Evolutionary conservation across 1,284 basidiomycete species (phyloP), one percentile per base, ranked within the genome.

Genomic region (Nidula niveotomentosa): DNA sequence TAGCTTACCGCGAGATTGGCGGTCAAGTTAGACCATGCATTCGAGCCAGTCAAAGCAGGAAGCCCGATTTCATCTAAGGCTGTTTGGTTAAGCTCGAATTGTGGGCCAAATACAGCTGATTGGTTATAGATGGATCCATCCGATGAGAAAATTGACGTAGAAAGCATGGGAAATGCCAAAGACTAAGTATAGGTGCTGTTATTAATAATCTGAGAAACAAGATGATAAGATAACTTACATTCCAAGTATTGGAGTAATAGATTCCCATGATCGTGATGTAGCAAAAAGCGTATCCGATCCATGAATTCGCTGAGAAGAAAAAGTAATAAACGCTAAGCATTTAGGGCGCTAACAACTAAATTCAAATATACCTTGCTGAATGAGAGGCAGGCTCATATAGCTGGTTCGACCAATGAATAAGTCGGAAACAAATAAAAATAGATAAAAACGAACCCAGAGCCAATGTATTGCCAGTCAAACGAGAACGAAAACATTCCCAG

Each of bases 391-490:
- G 56, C 76, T 79, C 78, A 83, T 77, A 53, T 61, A 77, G 10
- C 75, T 79, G 55, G 51, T 46, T 41, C n/a, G 7, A 47, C 13
- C 6, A 35, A 30, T 41, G 39, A 30, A 44, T 34, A 36, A 12
- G 6, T 18, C 12, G 37, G 41, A 18, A 36, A 45, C 23, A 18
- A 53, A 37, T 48, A 53, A 12, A 6, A 37, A 8, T 53, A 30
- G 45, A 23, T 18, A 53, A 7, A n/a, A 37, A 76, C 80, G 61
- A 72, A 86, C 68, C 54, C 56, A 1, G 85, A 84, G 1, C 77
- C 79, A 58, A 86, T 84, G 62, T 83, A 84, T 58, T 84, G 83
- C 84, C 83, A 86, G 62, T 86, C 85, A 23, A 85, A 77, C 7
- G 78, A 80, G 30, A 85, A 55, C 37, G 77, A 79, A 48, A 83